Evolutionary conservation across 345 rosid species (phyloP).

Genomic region (Barbarea vulgaris): DNA sequence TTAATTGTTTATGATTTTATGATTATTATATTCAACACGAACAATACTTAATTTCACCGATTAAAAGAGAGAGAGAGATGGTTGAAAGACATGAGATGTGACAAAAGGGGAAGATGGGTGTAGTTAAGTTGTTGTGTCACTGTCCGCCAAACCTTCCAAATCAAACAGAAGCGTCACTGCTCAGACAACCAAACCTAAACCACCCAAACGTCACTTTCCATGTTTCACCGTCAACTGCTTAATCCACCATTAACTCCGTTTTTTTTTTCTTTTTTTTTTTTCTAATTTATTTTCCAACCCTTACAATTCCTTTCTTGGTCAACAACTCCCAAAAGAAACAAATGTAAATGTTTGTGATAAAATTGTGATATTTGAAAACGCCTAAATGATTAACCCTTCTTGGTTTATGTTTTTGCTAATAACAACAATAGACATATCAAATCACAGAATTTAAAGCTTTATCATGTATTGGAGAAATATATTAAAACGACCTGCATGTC

Average conservation of each 20-base stretch:
- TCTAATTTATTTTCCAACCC: neutral
- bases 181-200: constrained; percentile 44
- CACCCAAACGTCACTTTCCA: constrained; percentile 34
- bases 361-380: neutral
- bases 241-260: constrained; percentile 20
- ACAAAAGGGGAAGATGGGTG: constrained; percentile 38
- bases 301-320: neutral
- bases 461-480: neutral
- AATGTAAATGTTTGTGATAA: constrained; percentile 11
- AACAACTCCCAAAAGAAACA: constrained; percentile 13
- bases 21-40: neutral
- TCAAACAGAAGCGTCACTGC: constrained; percentile 38
- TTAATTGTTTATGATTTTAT: neutral
- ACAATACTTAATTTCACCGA: neutral
- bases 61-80: constrained; percentile 14
- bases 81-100: constrained; percentile 42
- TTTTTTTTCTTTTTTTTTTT: too few species aligned
- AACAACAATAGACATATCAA: constrained; percentile 31
- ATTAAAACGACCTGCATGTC: constrained; percentile 13
- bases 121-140: constrained; percentile 44
- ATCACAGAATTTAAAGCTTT: constrained; percentile 19
- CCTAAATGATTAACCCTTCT: constrained; percentile 1
- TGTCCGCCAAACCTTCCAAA: constrained; percentile 43
- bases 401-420: constrained; percentile 4
- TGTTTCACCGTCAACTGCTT: constrained; percentile 34